Evolutionary conservation across 768 basidiomycete genomes (phyloP).

Genomic region (Termitomyces sp.): DNA sequence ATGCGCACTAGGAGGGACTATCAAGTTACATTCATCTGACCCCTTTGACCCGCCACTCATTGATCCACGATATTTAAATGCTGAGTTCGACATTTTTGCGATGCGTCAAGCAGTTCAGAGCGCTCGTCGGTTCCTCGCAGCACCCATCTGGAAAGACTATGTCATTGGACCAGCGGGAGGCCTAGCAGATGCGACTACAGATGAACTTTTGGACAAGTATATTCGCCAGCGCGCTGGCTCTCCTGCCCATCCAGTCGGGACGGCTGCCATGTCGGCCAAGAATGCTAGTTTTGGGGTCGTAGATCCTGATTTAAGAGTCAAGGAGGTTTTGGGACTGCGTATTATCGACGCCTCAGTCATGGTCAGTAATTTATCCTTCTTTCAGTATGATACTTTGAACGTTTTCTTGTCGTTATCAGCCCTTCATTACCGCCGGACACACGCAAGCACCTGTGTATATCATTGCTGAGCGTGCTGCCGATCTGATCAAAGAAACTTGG

Average conservation of each 20-base stretch:
- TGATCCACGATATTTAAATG: slow-evolving; percentile 28
- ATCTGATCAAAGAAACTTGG: no score
- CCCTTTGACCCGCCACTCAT: slow-evolving; percentile 35
- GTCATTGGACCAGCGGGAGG: slow-evolving; percentile 7
- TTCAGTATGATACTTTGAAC: no score
- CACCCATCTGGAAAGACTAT: slow-evolving; percentile 4
- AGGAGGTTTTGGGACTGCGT: neutral
- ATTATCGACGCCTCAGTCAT: neutral
- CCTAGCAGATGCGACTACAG: slow-evolving; percentile 4
- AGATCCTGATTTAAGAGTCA: neutral
- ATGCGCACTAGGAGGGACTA: slow-evolving; percentile 13
- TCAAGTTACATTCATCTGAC: slow-evolving; percentile 28
- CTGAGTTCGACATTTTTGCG: slow-evolving; percentile 17
- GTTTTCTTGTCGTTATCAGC: no score
- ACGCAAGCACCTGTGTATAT: no score
- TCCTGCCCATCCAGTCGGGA: neutral
- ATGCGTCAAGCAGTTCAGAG: slow-evolving; percentile 18
- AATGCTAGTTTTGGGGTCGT: neutral
- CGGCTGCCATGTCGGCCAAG: neutral
- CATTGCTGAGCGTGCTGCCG: no score
- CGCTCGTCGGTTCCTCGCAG: neutral
- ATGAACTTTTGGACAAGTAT: slow-evolving; percentile 3
- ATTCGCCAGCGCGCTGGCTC: slow-evolving; percentile 2
- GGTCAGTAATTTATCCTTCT: neutral
- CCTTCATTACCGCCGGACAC: no score